Evolutionary conservation across 2,329 filamentous ascomycete species (phyloP).

Genomic region (Plenodomus biglobosus): DNA sequence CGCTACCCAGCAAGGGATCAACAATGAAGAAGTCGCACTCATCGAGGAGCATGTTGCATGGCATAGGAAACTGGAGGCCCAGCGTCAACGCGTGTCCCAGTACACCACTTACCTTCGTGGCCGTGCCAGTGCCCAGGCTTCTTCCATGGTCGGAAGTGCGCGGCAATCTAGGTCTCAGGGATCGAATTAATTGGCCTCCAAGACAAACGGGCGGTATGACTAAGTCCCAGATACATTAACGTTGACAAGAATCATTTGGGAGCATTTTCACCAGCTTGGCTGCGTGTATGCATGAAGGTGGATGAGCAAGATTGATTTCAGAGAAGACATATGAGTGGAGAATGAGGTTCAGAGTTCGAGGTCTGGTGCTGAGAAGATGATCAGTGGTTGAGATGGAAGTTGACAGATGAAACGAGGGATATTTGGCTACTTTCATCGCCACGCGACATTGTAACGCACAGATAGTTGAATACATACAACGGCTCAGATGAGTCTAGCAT

Average conservation of each 20-base stretch:
- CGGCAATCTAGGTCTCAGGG: neutral
- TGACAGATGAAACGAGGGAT: constrained; percentile 2
- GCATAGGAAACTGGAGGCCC: neutral
- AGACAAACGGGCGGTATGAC: neutral
- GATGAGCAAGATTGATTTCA: no score
- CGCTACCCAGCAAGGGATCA: no score
- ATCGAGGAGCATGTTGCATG: neutral
- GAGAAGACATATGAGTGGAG: no score
- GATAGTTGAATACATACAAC: neutral
- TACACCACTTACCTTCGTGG: neutral
- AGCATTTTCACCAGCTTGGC: no score
- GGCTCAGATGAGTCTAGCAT: neutral
- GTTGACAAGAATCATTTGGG: no score
- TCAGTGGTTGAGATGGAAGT: neutral
- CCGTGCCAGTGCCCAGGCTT: neutral
- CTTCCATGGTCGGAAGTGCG: neutral
- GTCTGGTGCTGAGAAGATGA: neutral
- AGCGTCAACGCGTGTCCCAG: neutral
- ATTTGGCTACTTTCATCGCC: neutral
- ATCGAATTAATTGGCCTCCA: neutral
- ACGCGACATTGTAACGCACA: neutral
- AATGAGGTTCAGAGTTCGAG: neutral
- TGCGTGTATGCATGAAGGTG: no score
- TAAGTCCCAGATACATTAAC: no score
- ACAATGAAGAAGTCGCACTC: neutral